Base-by-base conservation (phyloP, 2,329 filamentous ascomycete genomes). In the Aspergillus quadricinctus region DNA sequence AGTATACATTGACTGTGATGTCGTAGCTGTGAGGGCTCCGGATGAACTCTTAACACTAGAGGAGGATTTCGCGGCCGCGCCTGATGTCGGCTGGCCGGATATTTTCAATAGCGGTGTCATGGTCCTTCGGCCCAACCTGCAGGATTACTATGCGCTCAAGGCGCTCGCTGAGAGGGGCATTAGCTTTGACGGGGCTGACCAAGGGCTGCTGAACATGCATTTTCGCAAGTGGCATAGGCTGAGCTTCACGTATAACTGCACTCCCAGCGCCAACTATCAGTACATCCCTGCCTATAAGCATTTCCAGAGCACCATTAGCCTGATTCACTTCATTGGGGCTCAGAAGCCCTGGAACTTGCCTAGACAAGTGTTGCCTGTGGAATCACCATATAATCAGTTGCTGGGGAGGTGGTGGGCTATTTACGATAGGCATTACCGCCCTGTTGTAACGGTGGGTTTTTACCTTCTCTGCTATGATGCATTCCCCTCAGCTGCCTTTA, bases 91-190 rank as follows among this genome's bases (percentile, higher is more conserved):
- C 64, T 99, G 94, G 94, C 94, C 94, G 35, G 94, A 99, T 76
- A 84, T 92, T 59, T 97, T 97, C 85, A 99, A 99, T 76, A 92
- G 89, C n/a, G 94, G 94, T 68, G 86, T 99, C 65, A 95, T 99
- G 91, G 91, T 92, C 37, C 76, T 99, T 57, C 88, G 82, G 17
- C 94, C 94, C 35, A 88, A 93, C 74, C 80, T 92, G 82, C 88
- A 88, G 56, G 92, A 96, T 64, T 97, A 92, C 75, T 88, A 91
- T 75, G 89, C 90, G 45, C 81, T 99, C 69, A 80, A 86, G 61
- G 90, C 89, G 61, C 86, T 97, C 81, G 92, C 94, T 27, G 84
- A 92, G 64, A 82, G 87, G 54, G 92, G 92, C 27, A 89, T 93
- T 70, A 97, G 92, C 62, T 99, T 99, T 69, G 94, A 99, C 72